Evolutionary conservation across 2,329 filamentous ascomycete species (phyloP), one percentile per base, ranked within the genome.

Genomic region (Zymoseptoria passerinii): DNA sequence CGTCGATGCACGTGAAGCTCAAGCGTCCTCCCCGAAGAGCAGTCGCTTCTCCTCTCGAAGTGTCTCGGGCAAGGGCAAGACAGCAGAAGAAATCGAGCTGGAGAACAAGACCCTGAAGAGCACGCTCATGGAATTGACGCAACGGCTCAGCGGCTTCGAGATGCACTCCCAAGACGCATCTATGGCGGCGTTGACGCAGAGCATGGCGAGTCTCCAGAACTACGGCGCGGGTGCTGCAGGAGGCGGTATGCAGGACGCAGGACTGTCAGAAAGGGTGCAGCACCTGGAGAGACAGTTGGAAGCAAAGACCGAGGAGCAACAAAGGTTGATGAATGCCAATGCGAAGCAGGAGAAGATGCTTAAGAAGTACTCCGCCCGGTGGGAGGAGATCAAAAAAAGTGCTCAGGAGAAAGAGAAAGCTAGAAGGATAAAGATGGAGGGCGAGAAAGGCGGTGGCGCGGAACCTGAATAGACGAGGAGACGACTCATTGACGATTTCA

Each of bases 141-240:
- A 88, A 66, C 84, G 92, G 0, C 81, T 99, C n/a, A 89, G 94
- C 67, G 88, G 91, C 62, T 99, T 96, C 76, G 92, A 99, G 74
- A 86, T 90, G 48, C 92, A 90, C 67, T 90, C 91, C 0, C 94
- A 97, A 74, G 90, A 87, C 63, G 92, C 88, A 5, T 71, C 68
- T 0, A 72, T 73, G 44, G 89, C 88, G 55, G 90, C 90, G 2
- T 81, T 97, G 35, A 89, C 92, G 13, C 90, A 96, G 71, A 95
- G 90, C 65, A 85, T 85, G 67, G 76, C 79, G 64, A 75, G 78
- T 59, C 73, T 80, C 57, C 75, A 77, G 48, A 73, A 57, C 10
- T 54, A 60, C 18, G 54, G 48, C 13, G 28, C 55, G 9, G 56
- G 54, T 16, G 51, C 58, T 16, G 50, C 54, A 6, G 55, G 55